Evolutionary conservation across 305 asterid genomes (phyloP).

Genomic region (Solanum hybrid): DNA sequence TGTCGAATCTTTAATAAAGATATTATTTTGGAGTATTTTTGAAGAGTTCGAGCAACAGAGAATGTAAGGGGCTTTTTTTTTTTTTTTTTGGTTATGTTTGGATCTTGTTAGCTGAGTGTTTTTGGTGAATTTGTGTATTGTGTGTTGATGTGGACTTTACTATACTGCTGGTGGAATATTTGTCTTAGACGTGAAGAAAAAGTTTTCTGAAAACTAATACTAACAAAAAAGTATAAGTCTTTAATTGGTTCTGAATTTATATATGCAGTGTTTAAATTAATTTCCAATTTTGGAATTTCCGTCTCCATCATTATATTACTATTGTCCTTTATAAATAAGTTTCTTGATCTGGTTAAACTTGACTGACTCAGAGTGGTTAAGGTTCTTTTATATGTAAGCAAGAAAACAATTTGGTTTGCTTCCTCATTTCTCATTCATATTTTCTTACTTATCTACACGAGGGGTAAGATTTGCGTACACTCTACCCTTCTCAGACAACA

Average conservation of each 20-base stretch:
- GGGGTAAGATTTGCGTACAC: neutral
- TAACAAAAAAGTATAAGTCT: neutral
- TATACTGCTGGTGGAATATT: neutral
- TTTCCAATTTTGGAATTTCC: neutral
- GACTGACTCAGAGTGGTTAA: neutral
- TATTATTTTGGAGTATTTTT: neutral
- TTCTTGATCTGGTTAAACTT: neutral
- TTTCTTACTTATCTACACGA: neutral
- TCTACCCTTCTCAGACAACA: neutral
- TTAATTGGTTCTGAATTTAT: neutral
- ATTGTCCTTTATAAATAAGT: neutral
- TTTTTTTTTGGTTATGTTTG: neutral
- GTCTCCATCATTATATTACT: neutral
- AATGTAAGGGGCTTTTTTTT: neutral
- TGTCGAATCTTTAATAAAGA: neutral
- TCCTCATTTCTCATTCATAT: neutral
- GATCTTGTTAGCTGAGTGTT: neutral
- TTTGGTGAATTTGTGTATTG: neutral
- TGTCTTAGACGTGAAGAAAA: neutral
- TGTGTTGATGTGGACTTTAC: neutral
- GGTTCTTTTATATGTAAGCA: neutral
- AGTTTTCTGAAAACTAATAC: neutral
- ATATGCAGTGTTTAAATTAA: neutral
- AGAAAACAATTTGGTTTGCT: neutral
- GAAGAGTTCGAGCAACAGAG: neutral